Evolutionary conservation across 495 filamentous ascomycete species (phyloP).

Genomic region (Annulohypoxylon stygium): DNA sequence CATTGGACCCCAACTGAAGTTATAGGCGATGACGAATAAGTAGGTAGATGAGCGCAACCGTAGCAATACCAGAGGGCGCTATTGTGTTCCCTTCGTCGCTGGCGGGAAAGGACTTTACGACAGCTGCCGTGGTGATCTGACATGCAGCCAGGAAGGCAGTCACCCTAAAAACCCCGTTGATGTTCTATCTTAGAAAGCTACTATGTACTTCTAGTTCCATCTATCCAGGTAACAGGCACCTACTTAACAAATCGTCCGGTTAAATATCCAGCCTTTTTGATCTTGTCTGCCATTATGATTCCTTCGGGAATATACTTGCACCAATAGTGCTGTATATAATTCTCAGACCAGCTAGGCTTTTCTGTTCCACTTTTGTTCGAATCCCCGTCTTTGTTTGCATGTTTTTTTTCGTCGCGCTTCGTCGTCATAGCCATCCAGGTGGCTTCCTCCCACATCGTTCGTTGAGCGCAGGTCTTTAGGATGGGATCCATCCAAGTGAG

Average conservation of each 20-base stretch:
- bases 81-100: constrained; percentile 49
- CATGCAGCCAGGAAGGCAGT: constrained; percentile 56
- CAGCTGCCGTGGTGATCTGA: constrained; percentile 46
- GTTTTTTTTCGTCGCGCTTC: neutral
- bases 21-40: constrained; percentile 63
- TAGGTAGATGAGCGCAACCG: constrained; percentile 62
- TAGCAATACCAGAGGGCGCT: constrained; percentile 59
- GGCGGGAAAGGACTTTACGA: constrained; percentile 57
- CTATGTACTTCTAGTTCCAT: neutral
- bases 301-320: constrained; percentile 5
- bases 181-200: too few relatives aligned
- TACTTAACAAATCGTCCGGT: constrained; percentile 3
- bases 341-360: constrained; percentile 1
- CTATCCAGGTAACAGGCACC: neutral
- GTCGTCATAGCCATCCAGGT: neutral
- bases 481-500: constrained; percentile 3
- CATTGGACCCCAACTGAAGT: constrained; percentile 64
- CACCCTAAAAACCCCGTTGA: too few relatives aligned
- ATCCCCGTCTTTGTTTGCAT: constrained; percentile 1
- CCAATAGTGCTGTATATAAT: constrained; percentile 8
- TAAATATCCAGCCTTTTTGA: neutral
- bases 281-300: neutral
- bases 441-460: neutral
- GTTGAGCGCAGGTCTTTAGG: neutral
- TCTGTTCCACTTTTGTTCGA: constrained; percentile 6